Percentiles rank a stretch among this genome's conserved stretches.
Conservation (phyloP, 2,329 filamentous ascomycete species). For the Grosmannia serpens region DNA sequence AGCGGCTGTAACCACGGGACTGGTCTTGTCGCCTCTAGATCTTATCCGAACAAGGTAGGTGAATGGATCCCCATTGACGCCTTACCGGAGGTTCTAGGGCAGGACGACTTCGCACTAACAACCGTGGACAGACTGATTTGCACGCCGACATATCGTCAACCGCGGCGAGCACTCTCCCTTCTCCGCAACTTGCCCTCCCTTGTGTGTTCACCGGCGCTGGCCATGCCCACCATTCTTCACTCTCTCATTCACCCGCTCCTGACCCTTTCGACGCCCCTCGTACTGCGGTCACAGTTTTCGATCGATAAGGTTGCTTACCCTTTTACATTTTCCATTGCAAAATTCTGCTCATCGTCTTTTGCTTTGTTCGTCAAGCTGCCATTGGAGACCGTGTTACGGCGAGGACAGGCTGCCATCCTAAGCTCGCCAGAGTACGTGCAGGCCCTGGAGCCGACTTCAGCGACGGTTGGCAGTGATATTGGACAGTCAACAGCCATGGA, state of each 20-base stretch:
- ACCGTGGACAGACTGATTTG: conserved; percentile 55
- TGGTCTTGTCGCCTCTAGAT: conserved; percentile 79
- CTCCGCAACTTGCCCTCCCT: conserved; percentile 71
- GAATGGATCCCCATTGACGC: not conserved
- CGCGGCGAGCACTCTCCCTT: conserved; percentile 67
- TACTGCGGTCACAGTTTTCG: conserved; percentile 73
- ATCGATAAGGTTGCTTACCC: conserved; percentile 77
- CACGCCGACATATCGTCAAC: conserved; percentile 62
- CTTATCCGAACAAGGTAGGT: conserved; percentile 67
- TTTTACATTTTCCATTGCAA: conserved; percentile 67
- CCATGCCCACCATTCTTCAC: conserved; percentile 79
- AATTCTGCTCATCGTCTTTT: conserved; percentile 67
- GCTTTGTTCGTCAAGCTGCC: conserved; percentile 83
- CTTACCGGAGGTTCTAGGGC: not conserved
- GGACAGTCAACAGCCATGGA: conserved; percentile 30
- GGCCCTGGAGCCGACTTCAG: conserved; percentile 28
- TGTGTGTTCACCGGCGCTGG: conserved; percentile 55
- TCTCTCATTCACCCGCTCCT: conserved; percentile 75
- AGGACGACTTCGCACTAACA: not conserved
- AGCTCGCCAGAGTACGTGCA: conserved; percentile 38
- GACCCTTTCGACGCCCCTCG: conserved; percentile 69
- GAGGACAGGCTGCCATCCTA: conserved; percentile 71
- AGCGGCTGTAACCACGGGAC: conserved; percentile 58
- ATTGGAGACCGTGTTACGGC: conserved; percentile 79
- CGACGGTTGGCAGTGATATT: conserved; percentile 14